Base-by-base conservation (phyloP, 768 basidiomycete genomes). In the Ramaria sp. region DNA sequence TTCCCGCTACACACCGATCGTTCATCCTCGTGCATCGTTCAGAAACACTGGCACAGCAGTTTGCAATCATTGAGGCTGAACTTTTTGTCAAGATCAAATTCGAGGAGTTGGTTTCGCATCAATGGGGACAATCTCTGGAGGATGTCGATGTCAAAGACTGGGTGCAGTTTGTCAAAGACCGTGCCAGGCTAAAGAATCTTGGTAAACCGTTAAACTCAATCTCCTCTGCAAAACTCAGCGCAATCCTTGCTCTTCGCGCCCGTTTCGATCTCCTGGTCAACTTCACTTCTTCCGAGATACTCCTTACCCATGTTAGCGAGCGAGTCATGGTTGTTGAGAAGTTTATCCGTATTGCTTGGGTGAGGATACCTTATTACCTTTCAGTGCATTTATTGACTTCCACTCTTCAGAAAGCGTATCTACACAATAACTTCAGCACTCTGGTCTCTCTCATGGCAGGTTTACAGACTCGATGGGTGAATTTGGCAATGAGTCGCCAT, bases 51-150 rank as follows among this genome's bases (percentile, higher is more conserved):
- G 86, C 86, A 1, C 76, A 83, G 53, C 88, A 92, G 63, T 88
- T 94, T 64, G 78, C 86, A 7, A 84, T 91, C 78, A 91, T 95
- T 61, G 91, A 95, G 61, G 78, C 88, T 24, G 91, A 94, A 62
- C 71, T 94, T 54, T 90, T 92, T 67, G 82, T 88, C 68, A 78
- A 80, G 12, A 77, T 95, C 67, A 86, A 84, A 62, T 92, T 92
- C 65, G 89, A 93, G 64, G 92, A 95, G 64, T 75, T 92, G n/a
- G 82, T 91, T 39, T 75, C 82, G 59, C 57, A 60, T 38, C 82
- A 86, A 39, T 86, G 84, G 84, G 74, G 77, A 67, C 74, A 75
- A 10, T 76, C 78, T 49, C 74, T 79, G 56, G 84, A 75, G 31
- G 67, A 81, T 54, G 77, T 80, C 11, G 78, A 88, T 62, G 78